Evolutionary conservation across 2,329 filamentous ascomycete species (phyloP), one percentile per base, ranked within the genome.

Genomic region (Annulohypoxylon truncatum): DNA sequence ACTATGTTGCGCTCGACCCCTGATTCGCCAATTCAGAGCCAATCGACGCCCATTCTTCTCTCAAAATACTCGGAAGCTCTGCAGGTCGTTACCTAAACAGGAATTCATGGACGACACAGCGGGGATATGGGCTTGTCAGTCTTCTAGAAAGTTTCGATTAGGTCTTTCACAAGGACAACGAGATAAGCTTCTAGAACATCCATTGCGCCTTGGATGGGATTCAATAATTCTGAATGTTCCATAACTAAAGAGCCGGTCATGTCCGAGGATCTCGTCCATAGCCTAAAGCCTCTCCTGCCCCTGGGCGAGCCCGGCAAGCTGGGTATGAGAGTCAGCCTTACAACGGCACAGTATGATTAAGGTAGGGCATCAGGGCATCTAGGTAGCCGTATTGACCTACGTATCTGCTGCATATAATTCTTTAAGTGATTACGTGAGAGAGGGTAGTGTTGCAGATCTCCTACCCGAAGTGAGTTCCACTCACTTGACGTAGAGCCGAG

Each of bases 361-460:
- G 20, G 10, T 26, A 26, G 31, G 4, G 18, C 50, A 48, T 26
- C 18, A n/a, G n/a, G n/a, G 15, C 38, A 44, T n/a, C 8, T 28
- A 55, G 38, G 9, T 40, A 40, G 35, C 18, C 10, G 38, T 20
- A 13, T 46, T 26, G n/a, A 33, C 20, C 35, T 29, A 46, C 28
- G 28, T 56, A 42, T 10, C 26, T 51, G 5, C 29, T 68, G 54
- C 58, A 44, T 47, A 47, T 42, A 52, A 60, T 66, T 62, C 51
- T 48, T 48, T 46, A 64, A 57, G 63, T 66, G 62, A 66, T 68
- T 68, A 68, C 47, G 66, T 68, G 63, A 68, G 66, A 58, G n/a
- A 26, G 33, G 33, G 15, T 20, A 22, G 53, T 7, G 48, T 9
- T 56, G 61, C 29, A 56, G 44, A 68, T 66, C 66, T 53, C 31